phyloP scores from a whole-genome alignment of 345 rosid species.

The Bruguiera parviflora region DNA sequence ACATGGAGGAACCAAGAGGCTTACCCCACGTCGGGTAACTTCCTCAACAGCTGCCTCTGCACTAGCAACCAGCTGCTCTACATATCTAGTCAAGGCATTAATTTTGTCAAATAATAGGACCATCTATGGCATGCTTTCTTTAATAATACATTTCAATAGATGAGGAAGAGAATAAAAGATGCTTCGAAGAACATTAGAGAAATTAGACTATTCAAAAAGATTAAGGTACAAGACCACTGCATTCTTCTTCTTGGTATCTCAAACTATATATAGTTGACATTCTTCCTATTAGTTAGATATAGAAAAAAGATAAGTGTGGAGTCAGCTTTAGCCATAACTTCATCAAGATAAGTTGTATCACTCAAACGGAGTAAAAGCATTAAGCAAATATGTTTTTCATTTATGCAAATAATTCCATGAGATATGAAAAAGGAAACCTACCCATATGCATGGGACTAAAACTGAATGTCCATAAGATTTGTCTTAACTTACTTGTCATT shows the following conservation, averaged over 20 bases:
- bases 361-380: no score
- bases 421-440: not conserved
- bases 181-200: no score
- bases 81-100: conserved; percentile 51
- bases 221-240: not conserved
- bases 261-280: not conserved
- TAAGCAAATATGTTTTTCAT: not conserved
- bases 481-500: conserved; percentile 71
- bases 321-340: not conserved
- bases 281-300: not conserved
- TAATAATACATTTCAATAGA: not conserved
- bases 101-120: not conserved
- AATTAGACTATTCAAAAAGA: no score
- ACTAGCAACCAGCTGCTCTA: conserved; percentile 91
- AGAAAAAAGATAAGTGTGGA: not conserved
- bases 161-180: not conserved
- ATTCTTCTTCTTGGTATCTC: not conserved
- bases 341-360: not conserved
- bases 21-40: conserved; percentile 84
- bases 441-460: not conserved
- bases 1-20: conserved; percentile 21
- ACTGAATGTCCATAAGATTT: not conserved
- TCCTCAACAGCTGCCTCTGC: conserved; percentile 99
- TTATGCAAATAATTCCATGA: not conserved
- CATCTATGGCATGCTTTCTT: not conserved